phyloP scores from a whole-genome alignment of 768 basidiomycete species.

The Mycena pura region DNA sequence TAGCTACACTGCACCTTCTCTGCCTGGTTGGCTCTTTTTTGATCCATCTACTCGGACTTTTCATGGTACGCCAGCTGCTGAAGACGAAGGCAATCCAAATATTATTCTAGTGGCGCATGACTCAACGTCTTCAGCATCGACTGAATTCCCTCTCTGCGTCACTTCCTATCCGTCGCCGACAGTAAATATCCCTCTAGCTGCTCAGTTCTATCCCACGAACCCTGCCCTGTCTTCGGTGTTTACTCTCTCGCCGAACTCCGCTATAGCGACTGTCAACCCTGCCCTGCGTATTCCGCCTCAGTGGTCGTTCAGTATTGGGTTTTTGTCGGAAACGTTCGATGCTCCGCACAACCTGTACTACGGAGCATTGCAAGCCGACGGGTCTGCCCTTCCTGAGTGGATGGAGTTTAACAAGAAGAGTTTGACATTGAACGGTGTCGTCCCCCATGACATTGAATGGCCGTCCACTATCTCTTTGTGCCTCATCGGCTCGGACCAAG shows the following conservation, averaged over 20 bases:
- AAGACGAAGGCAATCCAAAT: constrained; percentile 66
- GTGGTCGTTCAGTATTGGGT: constrained; percentile 93
- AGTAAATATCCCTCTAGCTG: constrained; percentile 56
- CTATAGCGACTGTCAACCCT: constrained; percentile 56
- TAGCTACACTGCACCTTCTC: constrained; percentile 56
- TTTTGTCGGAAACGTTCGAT: constrained; percentile 68
- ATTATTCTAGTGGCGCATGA: constrained; percentile 73
- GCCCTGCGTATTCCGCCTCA: constrained; percentile 74
- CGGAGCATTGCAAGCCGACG: constrained; percentile 60
- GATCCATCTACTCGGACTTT: constrained; percentile 66
- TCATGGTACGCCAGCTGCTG: constrained; percentile 65
- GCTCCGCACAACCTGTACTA: constrained; percentile 64
- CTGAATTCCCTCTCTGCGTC: constrained; percentile 62
- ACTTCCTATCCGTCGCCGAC: constrained; percentile 59
- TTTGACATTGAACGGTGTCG: constrained; percentile 80
- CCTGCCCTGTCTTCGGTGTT: constrained; percentile 80
- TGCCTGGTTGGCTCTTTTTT: constrained; percentile 84
- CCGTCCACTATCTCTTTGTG: constrained; percentile 56
- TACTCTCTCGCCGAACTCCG: constrained; percentile 63
- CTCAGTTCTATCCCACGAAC: constrained; percentile 67
- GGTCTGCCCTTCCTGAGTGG: constrained; percentile 79
- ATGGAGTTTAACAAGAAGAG: constrained; percentile 70
- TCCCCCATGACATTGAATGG: constrained; percentile 57
- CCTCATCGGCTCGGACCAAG: constrained; percentile 74
- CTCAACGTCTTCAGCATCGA: constrained; percentile 55